Evolutionary conservation across 169 alveolate genomes (phyloP).

Genomic region (Blepharisma undulans): DNA sequence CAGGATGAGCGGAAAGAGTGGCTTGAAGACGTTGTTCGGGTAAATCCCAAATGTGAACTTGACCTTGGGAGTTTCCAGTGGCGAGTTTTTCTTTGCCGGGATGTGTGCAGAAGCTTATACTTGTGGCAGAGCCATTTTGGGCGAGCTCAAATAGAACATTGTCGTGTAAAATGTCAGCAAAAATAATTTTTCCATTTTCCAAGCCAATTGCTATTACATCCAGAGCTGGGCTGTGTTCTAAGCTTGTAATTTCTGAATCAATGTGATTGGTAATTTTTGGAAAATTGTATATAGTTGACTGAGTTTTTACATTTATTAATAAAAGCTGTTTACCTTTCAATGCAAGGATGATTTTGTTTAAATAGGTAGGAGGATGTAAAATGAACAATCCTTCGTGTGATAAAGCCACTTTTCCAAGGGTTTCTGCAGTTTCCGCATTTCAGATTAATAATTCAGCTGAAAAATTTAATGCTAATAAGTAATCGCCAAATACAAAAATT

Average conservation of each 20-base stretch:
- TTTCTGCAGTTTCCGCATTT: conserved; percentile 51
- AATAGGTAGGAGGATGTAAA: conserved; percentile 84
- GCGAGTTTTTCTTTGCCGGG: conserved; percentile 63
- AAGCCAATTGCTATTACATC: conserved; percentile 71
- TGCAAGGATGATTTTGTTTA: conserved; percentile 75
- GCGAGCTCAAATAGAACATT: conserved; percentile 51
- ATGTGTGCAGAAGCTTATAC: conserved; percentile 65
- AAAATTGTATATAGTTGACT: conserved; percentile 64
- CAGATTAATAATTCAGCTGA: conserved; percentile 63
- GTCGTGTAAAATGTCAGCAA: conserved; percentile 65
- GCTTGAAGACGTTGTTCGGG: conserved; percentile 69
- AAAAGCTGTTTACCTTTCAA: conserved; percentile 55
- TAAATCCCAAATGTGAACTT: conserved; percentile 76
- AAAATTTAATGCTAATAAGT: conserved; percentile 53
- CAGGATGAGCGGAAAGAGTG: conserved; percentile 57
- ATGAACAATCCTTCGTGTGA: conserved; percentile 44
- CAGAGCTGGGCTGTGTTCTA: conserved; percentile 69
- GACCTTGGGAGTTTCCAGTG: conserved; percentile 61
- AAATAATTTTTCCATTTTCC: conserved; percentile 66
- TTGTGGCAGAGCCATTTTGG: conserved; percentile 54
- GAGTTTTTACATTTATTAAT: conserved; percentile 73
- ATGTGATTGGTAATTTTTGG: conserved; percentile 49
- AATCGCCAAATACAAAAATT: conserved; percentile 60
- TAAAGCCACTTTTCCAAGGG: conserved; percentile 44
- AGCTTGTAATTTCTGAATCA: conserved; percentile 51